Conservation (phyloP, 2,329 filamentous ascomycete species). For the Blastomyces percursus region DNA sequence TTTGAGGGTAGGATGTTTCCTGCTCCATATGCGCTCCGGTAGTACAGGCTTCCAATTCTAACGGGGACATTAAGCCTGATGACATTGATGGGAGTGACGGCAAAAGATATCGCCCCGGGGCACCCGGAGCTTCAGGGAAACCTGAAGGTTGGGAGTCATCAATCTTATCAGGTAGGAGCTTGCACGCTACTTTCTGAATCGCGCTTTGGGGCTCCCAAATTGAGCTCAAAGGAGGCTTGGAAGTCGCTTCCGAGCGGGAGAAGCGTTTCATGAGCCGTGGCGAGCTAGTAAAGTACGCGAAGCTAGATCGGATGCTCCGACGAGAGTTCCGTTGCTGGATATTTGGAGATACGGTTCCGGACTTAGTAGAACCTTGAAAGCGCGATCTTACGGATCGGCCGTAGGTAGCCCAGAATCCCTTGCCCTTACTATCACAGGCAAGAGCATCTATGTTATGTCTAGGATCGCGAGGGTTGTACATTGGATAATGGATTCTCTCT, state of each 20-base stretch:
- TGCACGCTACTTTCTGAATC: not conserved
- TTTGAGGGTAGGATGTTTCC: not conserved
- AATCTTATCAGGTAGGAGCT: not conserved
- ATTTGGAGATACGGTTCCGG: slow-evolving; percentile 11
- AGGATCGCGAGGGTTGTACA: slow-evolving; percentile 28
- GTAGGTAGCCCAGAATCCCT: slow-evolving; percentile 8
- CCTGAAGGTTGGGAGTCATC: not conserved
- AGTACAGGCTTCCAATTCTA: not conserved
- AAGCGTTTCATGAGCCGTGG: slow-evolving; percentile 12
- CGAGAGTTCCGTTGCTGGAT: slow-evolving; percentile 22
- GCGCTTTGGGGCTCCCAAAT: not conserved
- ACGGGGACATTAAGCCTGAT: not conserved
- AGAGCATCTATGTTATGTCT: slow-evolving; percentile 24
- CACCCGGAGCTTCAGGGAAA: not conserved
- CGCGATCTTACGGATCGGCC: not conserved
- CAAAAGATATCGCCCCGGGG: not conserved
- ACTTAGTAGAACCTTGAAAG: slow-evolving; percentile 6
- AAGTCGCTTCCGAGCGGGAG: slow-evolving; percentile 6
- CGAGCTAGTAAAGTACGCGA: slow-evolving; percentile 22
- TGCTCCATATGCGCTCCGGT: not conserved
- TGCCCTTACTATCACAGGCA: not conserved
- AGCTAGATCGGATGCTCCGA: slow-evolving; percentile 23
- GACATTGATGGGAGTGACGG: slow-evolving; percentile 1
- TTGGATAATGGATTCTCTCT: slow-evolving; percentile 26
- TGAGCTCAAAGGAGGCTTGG: not conserved